Conservation (phyloP, 2,329 filamentous ascomycete genomes). For the Chaetomium sp. region DNA sequence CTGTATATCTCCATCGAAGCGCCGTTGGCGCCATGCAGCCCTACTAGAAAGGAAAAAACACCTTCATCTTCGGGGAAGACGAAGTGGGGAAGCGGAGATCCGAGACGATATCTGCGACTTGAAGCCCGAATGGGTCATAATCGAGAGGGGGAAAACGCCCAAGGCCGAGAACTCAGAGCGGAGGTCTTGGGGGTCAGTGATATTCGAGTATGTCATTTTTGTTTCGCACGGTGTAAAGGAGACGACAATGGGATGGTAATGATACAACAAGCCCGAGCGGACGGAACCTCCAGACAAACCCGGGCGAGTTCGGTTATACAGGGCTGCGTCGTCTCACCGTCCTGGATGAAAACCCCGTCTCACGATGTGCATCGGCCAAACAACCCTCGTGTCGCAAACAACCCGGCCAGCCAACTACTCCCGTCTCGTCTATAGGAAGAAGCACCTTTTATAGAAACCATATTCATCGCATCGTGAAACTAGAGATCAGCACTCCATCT, state of each 20-base stretch:
- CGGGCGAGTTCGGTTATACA: constrained; percentile 14
- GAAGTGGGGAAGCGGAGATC: background rate
- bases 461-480: constrained; percentile 9
- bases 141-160: no score
- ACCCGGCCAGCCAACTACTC: constrained; percentile 5
- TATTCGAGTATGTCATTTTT: background rate
- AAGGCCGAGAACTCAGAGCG: no score
- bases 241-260: constrained; percentile 11
- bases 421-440: background rate
- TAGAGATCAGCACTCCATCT: constrained; percentile 10
- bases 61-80: background rate
- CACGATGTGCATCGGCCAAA: background rate
- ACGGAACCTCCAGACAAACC: background rate
- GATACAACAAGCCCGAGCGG: constrained; percentile 12
- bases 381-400: background rate
- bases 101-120: no score
- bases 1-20: background rate
- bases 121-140: no score
- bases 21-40: background rate
- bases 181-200: no score
- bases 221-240: background rate
- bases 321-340: constrained; percentile 5
- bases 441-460: constrained; percentile 11
- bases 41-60: background rate
- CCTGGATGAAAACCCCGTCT: background rate